These are phyloP conservation scores for Fusarium sp. DNA, from an alignment of 2,329 filamentous ascomycete genomes.

Conservation along the genomic window DNA sequence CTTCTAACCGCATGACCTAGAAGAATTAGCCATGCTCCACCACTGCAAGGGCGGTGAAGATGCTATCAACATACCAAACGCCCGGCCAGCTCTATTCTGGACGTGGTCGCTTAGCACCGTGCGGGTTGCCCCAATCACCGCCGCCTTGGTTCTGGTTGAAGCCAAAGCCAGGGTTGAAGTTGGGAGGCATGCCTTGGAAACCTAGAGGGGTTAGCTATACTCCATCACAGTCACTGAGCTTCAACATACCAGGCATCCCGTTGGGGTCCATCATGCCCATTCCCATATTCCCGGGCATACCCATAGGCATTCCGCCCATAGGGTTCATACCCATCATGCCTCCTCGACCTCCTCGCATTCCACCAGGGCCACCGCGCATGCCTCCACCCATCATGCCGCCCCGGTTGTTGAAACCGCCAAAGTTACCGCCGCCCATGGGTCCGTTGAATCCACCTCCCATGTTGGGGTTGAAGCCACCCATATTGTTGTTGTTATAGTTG, in stretches of 20 bases:
- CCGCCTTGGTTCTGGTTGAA: constrained; percentile 66
- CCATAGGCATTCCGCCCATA: constrained; percentile 64
- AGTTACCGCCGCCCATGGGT: constrained; percentile 64
- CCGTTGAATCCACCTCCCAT: constrained; percentile 63
- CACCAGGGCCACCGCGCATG: constrained; percentile 62
- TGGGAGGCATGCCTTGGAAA: constrained; percentile 76
- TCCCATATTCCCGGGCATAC: constrained; percentile 69
- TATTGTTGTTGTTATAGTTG: constrained; percentile 56
- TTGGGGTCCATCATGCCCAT: constrained; percentile 67
- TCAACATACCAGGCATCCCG: constrained; percentile 52
- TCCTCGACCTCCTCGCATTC: constrained; percentile 61
- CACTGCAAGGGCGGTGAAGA: not conserved
- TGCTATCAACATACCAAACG: not conserved
- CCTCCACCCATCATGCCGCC: constrained; percentile 60
- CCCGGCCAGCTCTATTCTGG: constrained; percentile 66
- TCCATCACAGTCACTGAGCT: not conserved
- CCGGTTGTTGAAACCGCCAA: constrained; percentile 61
- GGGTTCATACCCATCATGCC: constrained; percentile 63
- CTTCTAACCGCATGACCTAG: not conserved
- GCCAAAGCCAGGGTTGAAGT: constrained; percentile 78
- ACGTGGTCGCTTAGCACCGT: constrained; percentile 82
- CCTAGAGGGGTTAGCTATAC: constrained; percentile 54
- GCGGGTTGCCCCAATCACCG: constrained; percentile 80
- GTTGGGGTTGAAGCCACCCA: constrained; percentile 55
- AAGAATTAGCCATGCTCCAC: not conserved